Evolutionary conservation across 441 rosid species (phyloP), one percentile per base, ranked within the genome.

Genomic region (Capsella rubella): DNA sequence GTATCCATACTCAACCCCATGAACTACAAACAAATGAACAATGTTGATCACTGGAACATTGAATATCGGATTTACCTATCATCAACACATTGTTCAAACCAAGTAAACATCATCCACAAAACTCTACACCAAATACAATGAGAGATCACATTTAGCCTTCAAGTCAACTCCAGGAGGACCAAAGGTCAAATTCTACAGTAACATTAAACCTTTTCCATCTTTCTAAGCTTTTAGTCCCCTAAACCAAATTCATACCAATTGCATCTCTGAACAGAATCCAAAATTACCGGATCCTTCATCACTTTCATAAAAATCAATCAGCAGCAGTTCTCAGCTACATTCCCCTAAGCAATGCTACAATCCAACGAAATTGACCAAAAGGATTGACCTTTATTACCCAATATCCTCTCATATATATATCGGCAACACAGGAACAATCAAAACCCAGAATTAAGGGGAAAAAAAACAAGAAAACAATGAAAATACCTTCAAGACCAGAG

Each of bases 401-500:
- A 39, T 14, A 0, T 60, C 37, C 4, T 32, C 14, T 62, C 49
- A 58, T 47, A 46, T 46, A 32, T 18, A 64, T 74, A 32, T 37
- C 37, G 21, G 51, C 15, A 82, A 18, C 64, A 57, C 45, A 53
- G 29, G 53, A 76, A 32, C 39, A 58, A 53, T 25, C 40, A 58
- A 58, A 66, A 78, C 56, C 59, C 69, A 67, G 12, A 58, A 50
- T 13, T 35, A 8, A 46, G 39, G 25, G 25, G 0, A 21, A 21
- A 21, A 21, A 21, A 21, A 21, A 21, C 25, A 12, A 34, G n/a
- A 21, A 52, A 6, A 1, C 5, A 21, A 34, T 6, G 25, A 21
- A 64, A 11, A 16, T 7, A 95, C 97, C 99, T 86, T 92, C 90
- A 11, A 95, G 93, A 45, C 99, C 99, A 56, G 99, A 95, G 85